Percentiles rank a stretch among this genome's conserved stretches.
Evolutionary conservation across 108 stramenopile species (phyloP).

Genomic region (Nitzschia sp.): DNA sequence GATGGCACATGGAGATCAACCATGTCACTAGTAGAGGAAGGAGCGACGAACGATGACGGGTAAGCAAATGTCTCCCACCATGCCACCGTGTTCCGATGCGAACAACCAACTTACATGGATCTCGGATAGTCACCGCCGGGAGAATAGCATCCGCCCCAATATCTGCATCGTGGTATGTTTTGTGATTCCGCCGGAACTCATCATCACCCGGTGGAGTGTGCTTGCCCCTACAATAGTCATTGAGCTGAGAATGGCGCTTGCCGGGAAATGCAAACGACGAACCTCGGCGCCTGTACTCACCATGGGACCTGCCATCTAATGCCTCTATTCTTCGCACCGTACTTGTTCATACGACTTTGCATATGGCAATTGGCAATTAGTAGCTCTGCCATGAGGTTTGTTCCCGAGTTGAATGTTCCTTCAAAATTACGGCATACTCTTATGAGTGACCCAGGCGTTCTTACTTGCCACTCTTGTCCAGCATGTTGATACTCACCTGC

Average conservation of each 20-base stretch:
- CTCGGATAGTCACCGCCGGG: constrained; percentile 59
- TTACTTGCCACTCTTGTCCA: too few relatives aligned
- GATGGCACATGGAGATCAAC: constrained; percentile 79
- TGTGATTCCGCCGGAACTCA: constrained; percentile 45
- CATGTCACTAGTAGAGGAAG: constrained; percentile 37
- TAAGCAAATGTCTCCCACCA: too few relatives aligned
- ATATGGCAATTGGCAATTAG: constrained; percentile 66
- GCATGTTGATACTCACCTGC: constrained; percentile 6
- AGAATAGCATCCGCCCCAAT: constrained; percentile 46
- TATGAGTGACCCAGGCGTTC: too few relatives aligned
- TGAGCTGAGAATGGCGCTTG: not conserved
- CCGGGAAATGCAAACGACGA: not conserved
- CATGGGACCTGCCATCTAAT: constrained; percentile 64
- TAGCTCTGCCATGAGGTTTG: constrained; percentile 75
- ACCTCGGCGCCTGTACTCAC: not conserved
- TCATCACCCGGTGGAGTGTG: constrained; percentile 73
- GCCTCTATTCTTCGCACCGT: constrained; percentile 36
- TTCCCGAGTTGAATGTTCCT: constrained; percentile 85
- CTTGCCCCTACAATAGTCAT: constrained; percentile 71
- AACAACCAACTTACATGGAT: constrained; percentile 38
- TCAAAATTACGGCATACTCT: too few relatives aligned
- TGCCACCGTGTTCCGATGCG: too few relatives aligned
- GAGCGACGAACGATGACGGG: too few relatives aligned
- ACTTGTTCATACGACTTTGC: constrained; percentile 41
- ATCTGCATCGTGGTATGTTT: constrained; percentile 38